Conservation (phyloP, 768 basidiomycete species). For the Cubamyces lactineus region DNA sequence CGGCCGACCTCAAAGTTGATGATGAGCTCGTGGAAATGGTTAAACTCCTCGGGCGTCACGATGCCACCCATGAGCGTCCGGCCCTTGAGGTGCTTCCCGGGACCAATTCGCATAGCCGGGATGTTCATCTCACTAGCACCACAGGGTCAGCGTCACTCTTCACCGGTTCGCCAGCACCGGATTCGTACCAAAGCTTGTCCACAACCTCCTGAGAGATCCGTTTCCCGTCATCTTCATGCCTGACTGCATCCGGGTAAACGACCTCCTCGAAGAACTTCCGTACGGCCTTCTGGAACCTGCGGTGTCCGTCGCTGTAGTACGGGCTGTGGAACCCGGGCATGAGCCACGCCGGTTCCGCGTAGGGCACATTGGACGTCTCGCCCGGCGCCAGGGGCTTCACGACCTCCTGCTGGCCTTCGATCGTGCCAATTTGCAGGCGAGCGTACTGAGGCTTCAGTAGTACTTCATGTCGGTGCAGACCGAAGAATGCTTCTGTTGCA, state of each 20-base stretch:
- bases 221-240: constrained; percentile 88
- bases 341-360: constrained; percentile 87
- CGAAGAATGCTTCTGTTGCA: constrained; percentile 81
- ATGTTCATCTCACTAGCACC: constrained; percentile 68
- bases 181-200: constrained; percentile 76
- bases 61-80: constrained; percentile 74
- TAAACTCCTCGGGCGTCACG: constrained; percentile 81
- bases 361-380: constrained; percentile 75
- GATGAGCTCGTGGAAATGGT: constrained; percentile 94
- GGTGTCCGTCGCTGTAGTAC: constrained; percentile 77
- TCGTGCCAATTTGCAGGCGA: constrained; percentile 67
- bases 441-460: constrained; percentile 73
- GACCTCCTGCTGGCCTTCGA: constrained; percentile 57
- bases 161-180: neutral
- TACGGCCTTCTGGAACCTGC: constrained; percentile 73
- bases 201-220: constrained; percentile 82
- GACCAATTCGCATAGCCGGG: constrained; percentile 89
- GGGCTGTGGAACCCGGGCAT: constrained; percentile 66
- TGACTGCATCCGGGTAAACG: constrained; percentile 71
- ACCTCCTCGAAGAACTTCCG: constrained; percentile 79
- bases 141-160: neutral
- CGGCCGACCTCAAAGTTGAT: constrained; percentile 82
- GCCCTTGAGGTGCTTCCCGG: constrained; percentile 86
- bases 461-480: constrained; percentile 83
- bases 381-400: constrained; percentile 61